Conservation (phyloP, 192 early-diverging fungal genomes). For the Rhizophagus clarus region DNA sequence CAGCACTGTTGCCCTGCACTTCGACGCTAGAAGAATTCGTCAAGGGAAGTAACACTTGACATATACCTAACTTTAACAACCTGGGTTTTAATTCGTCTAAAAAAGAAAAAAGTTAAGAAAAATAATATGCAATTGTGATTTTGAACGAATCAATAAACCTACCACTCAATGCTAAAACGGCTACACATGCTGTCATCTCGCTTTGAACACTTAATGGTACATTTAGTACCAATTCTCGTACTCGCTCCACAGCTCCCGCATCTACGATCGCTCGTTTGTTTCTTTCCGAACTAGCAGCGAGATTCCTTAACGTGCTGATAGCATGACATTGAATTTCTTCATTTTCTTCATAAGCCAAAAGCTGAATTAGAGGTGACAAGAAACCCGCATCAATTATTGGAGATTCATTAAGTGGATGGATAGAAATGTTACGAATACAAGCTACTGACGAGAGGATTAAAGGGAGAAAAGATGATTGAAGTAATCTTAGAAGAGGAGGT, state of each 20-base stretch:
- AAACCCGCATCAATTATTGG: conserved; percentile 83
- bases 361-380: conserved; percentile 65
- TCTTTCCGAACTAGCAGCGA: conserved; percentile 76
- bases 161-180: conserved; percentile 75
- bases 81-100: conserved; percentile 70
- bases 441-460: conserved; percentile 83
- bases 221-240: conserved; percentile 57
- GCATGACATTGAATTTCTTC: conserved; percentile 88
- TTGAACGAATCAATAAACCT: not conserved
- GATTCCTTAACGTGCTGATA: conserved; percentile 80
- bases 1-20: conserved; percentile 77
- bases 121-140: not conserved
- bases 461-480: conserved; percentile 74
- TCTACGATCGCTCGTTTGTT: conserved; percentile 77
- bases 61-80: conserved; percentile 60
- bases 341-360: conserved; percentile 68
- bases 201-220: conserved; percentile 66
- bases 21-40: conserved; percentile 61
- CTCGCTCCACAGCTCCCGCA: conserved; percentile 75
- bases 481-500: conserved; percentile 68
- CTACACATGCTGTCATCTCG: conserved; percentile 85
- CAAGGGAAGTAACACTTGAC: conserved; percentile 69
- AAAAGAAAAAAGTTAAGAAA: not conserved
- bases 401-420: conserved; percentile 82
- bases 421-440: conserved; percentile 88